A percentile compares a stretch with the other conserved stretches of the same genome.
Evolutionary conservation across 306 rosid species (phyloP).

Genomic region (Inga laurina): DNA sequence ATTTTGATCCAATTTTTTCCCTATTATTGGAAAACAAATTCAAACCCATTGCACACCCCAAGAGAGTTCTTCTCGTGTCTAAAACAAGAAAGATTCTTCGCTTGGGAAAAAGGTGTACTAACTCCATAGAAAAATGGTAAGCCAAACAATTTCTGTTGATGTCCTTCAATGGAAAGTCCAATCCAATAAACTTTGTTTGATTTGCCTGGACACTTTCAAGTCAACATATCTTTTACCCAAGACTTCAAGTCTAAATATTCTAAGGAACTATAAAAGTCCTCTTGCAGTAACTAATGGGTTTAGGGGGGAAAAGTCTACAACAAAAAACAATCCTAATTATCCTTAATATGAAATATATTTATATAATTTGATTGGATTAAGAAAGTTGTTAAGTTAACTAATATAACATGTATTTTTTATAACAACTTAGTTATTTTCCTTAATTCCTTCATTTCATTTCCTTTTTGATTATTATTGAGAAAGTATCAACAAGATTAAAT

Average conservation of each 20-base stretch:
- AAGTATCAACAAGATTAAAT: no score
- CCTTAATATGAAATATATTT: no score
- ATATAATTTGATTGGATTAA: no score
- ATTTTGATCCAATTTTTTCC: no score
- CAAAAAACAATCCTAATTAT: no score
- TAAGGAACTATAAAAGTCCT: not conserved
- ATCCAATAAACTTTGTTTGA: not conserved
- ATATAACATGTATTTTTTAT: no score
- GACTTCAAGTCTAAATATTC: no score
- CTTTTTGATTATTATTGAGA: no score
- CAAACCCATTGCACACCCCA: not conserved
- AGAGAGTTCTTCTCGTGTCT: not conserved
- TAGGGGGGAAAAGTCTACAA: not conserved
- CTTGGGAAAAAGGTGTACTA: not conserved
- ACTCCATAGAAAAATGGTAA: not conserved
- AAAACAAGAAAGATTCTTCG: not conserved
- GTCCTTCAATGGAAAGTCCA: not conserved
- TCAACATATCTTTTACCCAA: not conserved
- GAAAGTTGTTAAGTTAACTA: no score
- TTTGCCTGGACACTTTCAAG: not conserved
- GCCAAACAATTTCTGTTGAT: not conserved
- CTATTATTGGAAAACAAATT: not conserved
- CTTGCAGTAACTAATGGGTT: not conserved
- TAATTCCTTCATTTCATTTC: no score
- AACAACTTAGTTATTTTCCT: no score